phyloP scores from a whole-genome alignment of 2,329 filamentous ascomycete species.

The Fusarium guadeloupense region DNA sequence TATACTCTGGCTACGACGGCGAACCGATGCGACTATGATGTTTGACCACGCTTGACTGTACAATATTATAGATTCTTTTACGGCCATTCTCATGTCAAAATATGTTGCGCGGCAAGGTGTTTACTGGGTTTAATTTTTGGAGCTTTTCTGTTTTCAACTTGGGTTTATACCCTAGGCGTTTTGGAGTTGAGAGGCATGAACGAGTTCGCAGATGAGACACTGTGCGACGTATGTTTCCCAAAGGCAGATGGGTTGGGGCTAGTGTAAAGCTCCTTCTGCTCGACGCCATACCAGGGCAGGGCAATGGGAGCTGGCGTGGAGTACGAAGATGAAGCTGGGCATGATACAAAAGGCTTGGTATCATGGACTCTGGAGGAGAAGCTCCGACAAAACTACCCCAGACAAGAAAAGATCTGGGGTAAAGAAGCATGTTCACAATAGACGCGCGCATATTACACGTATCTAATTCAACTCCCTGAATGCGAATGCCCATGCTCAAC shows the following conservation, averaged over 20 bases:
- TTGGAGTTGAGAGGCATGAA: conserved; percentile 20
- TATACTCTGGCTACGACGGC: conserved; percentile 62
- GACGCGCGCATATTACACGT: conserved; percentile 22
- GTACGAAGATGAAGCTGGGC: background rate
- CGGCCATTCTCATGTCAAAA: conserved; percentile 40
- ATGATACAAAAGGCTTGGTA: conserved; percentile 11
- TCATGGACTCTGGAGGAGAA: conserved; percentile 2
- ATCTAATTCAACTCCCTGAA: conserved; percentile 28
- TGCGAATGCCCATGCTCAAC: background rate
- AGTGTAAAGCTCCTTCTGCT: conserved; percentile 7
- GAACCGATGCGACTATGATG: conserved; percentile 55
- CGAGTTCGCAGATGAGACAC: conserved; percentile 1
- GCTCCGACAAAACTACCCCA: conserved; percentile 2
- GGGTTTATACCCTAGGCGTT: conserved; percentile 21
- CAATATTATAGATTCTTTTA: conserved; percentile 41
- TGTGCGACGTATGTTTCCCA: conserved; percentile 24
- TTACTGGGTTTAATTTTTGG: conserved; percentile 12
- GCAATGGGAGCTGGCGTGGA: conserved; percentile 8
- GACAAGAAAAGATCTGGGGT: background rate
- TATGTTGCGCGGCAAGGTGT: conserved; percentile 38
- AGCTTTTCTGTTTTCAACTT: conserved; percentile 5
- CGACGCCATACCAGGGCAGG: conserved; percentile 10
- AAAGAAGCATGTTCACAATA: conserved; percentile 31
- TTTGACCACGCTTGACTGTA: conserved; percentile 32
- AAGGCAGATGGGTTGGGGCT: conserved; percentile 14